Conservation (phyloP, 2,329 filamentous ascomycete species). For the Calonectria crousiana region DNA sequence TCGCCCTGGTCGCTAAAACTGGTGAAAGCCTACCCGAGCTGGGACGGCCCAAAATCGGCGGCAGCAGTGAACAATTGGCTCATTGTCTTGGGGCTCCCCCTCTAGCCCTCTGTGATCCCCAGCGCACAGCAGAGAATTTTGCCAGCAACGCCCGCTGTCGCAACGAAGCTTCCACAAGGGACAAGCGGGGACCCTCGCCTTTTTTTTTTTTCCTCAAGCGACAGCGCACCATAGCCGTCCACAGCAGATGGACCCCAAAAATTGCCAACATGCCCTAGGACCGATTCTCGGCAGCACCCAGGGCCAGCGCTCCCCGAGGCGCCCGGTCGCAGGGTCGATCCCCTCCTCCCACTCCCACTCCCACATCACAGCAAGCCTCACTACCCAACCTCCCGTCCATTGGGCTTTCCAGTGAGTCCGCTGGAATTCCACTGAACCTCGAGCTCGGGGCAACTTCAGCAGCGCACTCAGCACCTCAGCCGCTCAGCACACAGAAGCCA, state of each 20-base stretch:
- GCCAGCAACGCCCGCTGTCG: neutral
- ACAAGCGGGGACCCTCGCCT: neutral
- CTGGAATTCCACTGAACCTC: constrained; percentile 6
- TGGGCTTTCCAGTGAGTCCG: neutral
- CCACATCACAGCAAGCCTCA: constrained; percentile 15
- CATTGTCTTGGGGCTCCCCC: constrained; percentile 5
- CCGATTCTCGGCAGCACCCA: constrained; percentile 9
- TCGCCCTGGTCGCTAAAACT: neutral
- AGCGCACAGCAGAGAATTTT: constrained; percentile 18
- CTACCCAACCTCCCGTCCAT: neutral
- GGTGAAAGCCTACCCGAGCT: constrained; percentile 4
- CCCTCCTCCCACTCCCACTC: constrained; percentile 7
- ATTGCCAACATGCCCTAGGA: neutral
- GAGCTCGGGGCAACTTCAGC: neutral
- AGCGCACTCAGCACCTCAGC: neutral
- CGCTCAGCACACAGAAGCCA: neutral
- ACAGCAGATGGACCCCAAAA: constrained; percentile 21
- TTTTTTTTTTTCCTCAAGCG: neutral
- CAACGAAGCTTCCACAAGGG: neutral
- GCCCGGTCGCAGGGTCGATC: constrained; percentile 2
- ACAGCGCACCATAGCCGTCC: constrained; percentile 7
- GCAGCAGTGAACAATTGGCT: constrained; percentile 20
- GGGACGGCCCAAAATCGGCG: constrained; percentile 8
- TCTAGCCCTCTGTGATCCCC: constrained; percentile 18
- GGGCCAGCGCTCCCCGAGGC: neutral